Conservation (phyloP, 768 basidiomycete genomes). For the Megacollybia marginata region DNA sequence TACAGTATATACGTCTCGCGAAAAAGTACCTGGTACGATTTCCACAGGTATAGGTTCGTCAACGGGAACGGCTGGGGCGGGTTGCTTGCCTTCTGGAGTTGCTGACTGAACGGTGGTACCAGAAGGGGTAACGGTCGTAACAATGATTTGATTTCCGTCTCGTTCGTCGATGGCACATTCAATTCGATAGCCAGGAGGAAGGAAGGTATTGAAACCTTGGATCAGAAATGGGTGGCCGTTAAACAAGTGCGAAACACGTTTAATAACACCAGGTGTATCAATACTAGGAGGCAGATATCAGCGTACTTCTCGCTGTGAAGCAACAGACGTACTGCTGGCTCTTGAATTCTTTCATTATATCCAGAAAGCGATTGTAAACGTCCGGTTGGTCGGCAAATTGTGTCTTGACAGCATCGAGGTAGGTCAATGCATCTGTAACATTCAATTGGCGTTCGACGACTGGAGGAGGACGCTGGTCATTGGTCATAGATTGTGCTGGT, state of each 20-base stretch:
- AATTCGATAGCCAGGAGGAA: slow-evolving; percentile 91
- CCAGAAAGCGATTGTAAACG: slow-evolving; percentile 90
- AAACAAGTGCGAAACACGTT: slow-evolving; percentile 90
- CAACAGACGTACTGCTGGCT: slow-evolving; percentile 41
- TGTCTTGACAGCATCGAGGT: slow-evolving; percentile 90
- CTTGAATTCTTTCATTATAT: slow-evolving; percentile 99
- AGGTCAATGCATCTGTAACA: slow-evolving; percentile 88
- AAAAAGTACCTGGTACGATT: not conserved
- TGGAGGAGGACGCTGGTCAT: no score
- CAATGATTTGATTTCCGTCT: slow-evolving; percentile 63
- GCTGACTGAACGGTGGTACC: slow-evolving; percentile 58
- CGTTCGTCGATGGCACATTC: slow-evolving; percentile 64
- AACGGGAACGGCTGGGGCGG: slow-evolving; percentile 18
- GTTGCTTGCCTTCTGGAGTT: slow-evolving; percentile 35
- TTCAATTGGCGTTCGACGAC: slow-evolving; percentile 56
- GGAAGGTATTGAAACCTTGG: slow-evolving; percentile 97
- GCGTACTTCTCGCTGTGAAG: not conserved
- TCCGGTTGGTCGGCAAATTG: slow-evolving; percentile 88
- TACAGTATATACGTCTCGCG: not conserved
- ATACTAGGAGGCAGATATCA: slow-evolving; percentile 44
- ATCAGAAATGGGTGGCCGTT: slow-evolving; percentile 85
- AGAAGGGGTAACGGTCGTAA: slow-evolving; percentile 72
- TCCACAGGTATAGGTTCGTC: not conserved
- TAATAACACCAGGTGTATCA: slow-evolving; percentile 96
- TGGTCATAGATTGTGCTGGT: no score